Base-by-base conservation (phyloP, 345 rosid genomes). In the Eucalyptus pauciflora region DNA sequence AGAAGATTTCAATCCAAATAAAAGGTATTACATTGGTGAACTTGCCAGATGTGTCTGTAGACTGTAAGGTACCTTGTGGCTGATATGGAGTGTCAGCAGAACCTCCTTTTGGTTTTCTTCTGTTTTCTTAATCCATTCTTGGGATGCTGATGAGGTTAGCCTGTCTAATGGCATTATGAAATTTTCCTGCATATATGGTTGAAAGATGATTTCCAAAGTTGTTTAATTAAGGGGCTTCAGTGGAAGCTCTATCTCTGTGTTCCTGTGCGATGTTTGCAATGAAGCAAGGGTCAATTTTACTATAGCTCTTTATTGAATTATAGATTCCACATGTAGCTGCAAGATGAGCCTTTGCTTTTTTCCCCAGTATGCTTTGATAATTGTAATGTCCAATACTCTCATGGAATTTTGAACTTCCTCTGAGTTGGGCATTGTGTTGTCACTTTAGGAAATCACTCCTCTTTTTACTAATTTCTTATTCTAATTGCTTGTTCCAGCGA, bases 401-500 rank as follows among this genome's bases (percentile, higher is more conserved):
- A 37, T 37, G 20, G 48, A 87, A 24, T 52, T 14, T 87, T 87
- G 48, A 18, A 62, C 31, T 86, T 86, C 25, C 48, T 64, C 20
- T 87, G 33, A 24, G 69, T 46, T 45, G 29, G 24, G 16, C 33
- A n/a, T 37, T 41, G 29, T 46, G 88, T n/a, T 54, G 79, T 87
- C 33, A n/a, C 4, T 87, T 52, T 87, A 15, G 33, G 83, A 29
- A 87, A 24, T 48, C 7, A 1, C 56, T 64, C 22, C 37, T 5
- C 37, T 46, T 25, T 45, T 5, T 76, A 17, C 27, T 46, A 33
- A 48, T 64, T 48, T 45, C 24, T 50, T 48, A 71, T 33, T 71
- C 48, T 51, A 33, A 37, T 71, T 48, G 24, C 87, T 89, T 89
- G 76, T 88, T 92, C 45, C 91, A 98, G 99, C 96, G 45, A 95